phyloP scores from a whole-genome alignment of 768 basidiomycete species.

The Cystofilobasidium macerans region DNA sequence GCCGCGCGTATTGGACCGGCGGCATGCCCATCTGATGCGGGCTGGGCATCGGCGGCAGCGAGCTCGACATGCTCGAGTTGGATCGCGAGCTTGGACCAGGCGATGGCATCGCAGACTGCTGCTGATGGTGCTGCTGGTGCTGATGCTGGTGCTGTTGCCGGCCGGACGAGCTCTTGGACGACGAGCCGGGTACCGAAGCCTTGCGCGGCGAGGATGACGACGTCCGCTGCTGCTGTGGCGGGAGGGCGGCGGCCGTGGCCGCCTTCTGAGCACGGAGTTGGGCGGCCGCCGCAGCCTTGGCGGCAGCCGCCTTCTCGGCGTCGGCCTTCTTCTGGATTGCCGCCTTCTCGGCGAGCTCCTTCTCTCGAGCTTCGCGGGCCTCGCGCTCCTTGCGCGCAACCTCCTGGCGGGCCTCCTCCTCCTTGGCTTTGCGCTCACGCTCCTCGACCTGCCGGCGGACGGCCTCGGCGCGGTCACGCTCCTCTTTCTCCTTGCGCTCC shows the following conservation, averaged over 20 bases:
- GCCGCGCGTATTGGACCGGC: slow-evolving; percentile 6
- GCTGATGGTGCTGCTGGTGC: no score
- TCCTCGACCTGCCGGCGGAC: slow-evolving; percentile 15
- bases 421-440: slow-evolving; percentile 44
- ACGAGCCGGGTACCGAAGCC: neutral
- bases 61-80: neutral
- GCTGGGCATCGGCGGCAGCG: neutral
- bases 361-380: slow-evolving; percentile 28
- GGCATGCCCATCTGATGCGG: slow-evolving; percentile 6
- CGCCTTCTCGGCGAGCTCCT: slow-evolving; percentile 27
- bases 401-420: slow-evolving; percentile 32
- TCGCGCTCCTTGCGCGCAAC: slow-evolving; percentile 36
- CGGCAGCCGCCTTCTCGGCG: slow-evolving; percentile 30
- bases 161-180: neutral
- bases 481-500: slow-evolving; percentile 26
- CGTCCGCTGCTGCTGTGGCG: neutral
- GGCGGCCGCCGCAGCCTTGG: slow-evolving; percentile 18
- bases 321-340: slow-evolving; percentile 28
- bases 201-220: slow-evolving; percentile 1
- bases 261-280: slow-evolving; percentile 25
- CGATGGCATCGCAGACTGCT: neutral
- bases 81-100: neutral
- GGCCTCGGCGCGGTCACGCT: slow-evolving; percentile 21
- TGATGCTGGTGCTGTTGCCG: neutral
- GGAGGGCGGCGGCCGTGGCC: slow-evolving; percentile 4